phyloP scores from a whole-genome alignment of 768 basidiomycete genomes.

The Phylloporus sp. region DNA sequence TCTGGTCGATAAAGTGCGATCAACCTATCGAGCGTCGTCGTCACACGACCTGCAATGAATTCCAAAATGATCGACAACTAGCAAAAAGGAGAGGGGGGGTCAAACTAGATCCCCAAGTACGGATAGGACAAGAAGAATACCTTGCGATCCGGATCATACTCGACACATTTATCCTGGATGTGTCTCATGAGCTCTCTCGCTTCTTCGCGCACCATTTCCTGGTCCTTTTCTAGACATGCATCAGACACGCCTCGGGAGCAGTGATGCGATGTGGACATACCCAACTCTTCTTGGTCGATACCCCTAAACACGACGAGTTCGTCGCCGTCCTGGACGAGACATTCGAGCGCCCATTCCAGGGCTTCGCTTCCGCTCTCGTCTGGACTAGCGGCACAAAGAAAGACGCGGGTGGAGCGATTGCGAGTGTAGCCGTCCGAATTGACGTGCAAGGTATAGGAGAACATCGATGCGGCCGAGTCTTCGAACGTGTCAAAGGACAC shows the following conservation, averaged over 20 bases:
- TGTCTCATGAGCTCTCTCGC: slow-evolving; percentile 75
- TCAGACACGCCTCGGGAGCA: neutral
- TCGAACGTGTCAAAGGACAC: slow-evolving; percentile 89
- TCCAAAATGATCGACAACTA: slow-evolving; percentile 89
- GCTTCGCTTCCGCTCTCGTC: slow-evolving; percentile 89
- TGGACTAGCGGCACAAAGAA: slow-evolving; percentile 80
- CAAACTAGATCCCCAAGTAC: no score
- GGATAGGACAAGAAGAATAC: slow-evolving; percentile 32
- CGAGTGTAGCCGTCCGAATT: slow-evolving; percentile 79
- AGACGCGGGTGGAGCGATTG: slow-evolving; percentile 75
- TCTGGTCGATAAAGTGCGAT: slow-evolving; percentile 91
- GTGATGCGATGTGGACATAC: slow-evolving; percentile 40
- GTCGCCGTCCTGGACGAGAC: slow-evolving; percentile 81
- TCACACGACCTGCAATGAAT: slow-evolving; percentile 87
- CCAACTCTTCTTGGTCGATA: slow-evolving; percentile 79
- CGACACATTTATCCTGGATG: slow-evolving; percentile 77
- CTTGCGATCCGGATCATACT: slow-evolving; percentile 73
- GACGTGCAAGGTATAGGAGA: slow-evolving; percentile 80
- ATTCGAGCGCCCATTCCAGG: slow-evolving; percentile 87
- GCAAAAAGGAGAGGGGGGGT: neutral
- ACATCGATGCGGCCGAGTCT: slow-evolving; percentile 76
- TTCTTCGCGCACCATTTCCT: slow-evolving; percentile 74
- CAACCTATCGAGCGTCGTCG: slow-evolving; percentile 84
- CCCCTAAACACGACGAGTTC: slow-evolving; percentile 91
- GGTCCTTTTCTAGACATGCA: slow-evolving; percentile 56